Base-by-base conservation (phyloP, 2,329 filamentous ascomycete genomes). In the Fusarium sp. region DNA sequence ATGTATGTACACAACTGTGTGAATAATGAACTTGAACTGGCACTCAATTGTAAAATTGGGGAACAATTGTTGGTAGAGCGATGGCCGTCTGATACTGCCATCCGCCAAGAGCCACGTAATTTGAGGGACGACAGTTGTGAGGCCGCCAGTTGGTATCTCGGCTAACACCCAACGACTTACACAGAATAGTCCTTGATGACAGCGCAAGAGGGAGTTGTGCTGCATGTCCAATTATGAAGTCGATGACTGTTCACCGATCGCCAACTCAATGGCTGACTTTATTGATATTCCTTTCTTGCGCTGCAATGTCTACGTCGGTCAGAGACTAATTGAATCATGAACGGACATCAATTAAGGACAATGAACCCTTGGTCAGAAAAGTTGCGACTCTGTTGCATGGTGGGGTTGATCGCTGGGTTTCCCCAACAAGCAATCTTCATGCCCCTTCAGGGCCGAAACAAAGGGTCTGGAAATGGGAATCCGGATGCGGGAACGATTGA, bases 401-500 rank as follows among this genome's bases (percentile, higher is more conserved):
- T 62, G 62, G 61, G 67, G 62, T 37, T 60, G 37, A 54, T 71
- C 62, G 35, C 43, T 65, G 56, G 40, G 35, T 62, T 67, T 70
- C 60, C 56, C 50, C 61, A 69, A 66, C 37, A 32, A 71, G 68
- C 30, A 70, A 44, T 42, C n/a, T 59, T 61, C 59, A 70, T 65
- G 65, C 44, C 68, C 59, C 52, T 69, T 50, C 57, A 71, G 46
- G 60, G 47, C 60, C 60, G 62, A 75, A 75, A 73, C 69, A 73
- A 72, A 75, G 63, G 73, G 73, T 75, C 73, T 74, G 44, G 70
- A 62, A 68, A 71, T 75, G 56, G 63, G 53, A 75, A 71, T 74
- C 73, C 68, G 61, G 73, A 69, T 73, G 75, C 63, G 73, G 75
- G 75, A 72, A 76, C 71, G 75, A 77, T 77, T 77, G 75, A 77